Base-by-base conservation (phyloP, 108 stramenopile genomes). In the Cyclotella sp. region DNA sequence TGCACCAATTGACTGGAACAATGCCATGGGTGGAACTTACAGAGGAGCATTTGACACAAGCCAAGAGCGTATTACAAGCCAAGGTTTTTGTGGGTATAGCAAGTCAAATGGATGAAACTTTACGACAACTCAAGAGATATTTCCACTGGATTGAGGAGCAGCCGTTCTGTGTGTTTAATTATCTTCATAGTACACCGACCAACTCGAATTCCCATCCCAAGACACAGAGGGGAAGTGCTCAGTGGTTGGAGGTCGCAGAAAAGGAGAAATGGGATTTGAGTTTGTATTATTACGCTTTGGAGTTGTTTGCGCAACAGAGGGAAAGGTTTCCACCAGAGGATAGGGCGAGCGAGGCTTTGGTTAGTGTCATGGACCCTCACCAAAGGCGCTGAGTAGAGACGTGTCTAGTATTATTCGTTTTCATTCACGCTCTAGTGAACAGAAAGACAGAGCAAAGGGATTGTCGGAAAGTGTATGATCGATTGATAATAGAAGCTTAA, bases 81-180 rank as follows among this genome's bases (percentile, higher is more conserved):
- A 81, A 76, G 45, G 39, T 76, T 2, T 72, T 81, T 55, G 79
- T 81, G 53, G 79, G 79, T 12, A 69, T 81, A 19, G 22, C 62
- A 26, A 57, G 52, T 63, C 68, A 81, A 46, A 75, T 76, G 75
- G 75, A 81, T 29, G 79, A 81, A 29, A 71, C 79, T 40, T 19
- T 81, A 28, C 67, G 79, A 27, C 79, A 77, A 34, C 39, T 81
- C 8, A 40, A 70, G 8, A 49, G 34, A 15, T 70, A 81, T 21
- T 81, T 76, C 49, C 52, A 67, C n/a, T 77, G 75, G 76, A 28
- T 40, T 27, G 79, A 81, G 47, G 47, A 70, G 21, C 52, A 29
- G 53, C 74, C 74, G 24, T 46, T 52, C 18, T 75, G 74, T 45
- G 63, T 60, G 2, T 42, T 57, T 15, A 64, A 75, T 53, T 65